Conservation (phyloP, 352 stramenopile genomes). For the Pythium sukuiense region DNA sequence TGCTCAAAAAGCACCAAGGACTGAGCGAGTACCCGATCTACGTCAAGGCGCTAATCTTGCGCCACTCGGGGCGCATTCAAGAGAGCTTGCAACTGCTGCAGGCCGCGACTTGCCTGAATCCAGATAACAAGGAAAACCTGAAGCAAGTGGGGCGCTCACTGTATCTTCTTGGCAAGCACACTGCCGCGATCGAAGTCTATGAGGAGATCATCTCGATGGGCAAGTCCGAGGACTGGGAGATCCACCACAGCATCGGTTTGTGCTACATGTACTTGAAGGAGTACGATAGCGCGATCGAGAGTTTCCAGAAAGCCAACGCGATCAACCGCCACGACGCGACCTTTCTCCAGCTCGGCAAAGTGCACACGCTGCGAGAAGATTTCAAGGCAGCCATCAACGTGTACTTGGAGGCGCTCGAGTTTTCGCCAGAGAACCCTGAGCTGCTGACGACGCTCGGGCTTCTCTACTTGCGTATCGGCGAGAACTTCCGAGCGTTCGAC, state of each 20-base stretch:
- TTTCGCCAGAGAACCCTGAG: slow-evolving; percentile 91
- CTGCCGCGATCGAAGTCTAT: slow-evolving; percentile 89
- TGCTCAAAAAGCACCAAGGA: slow-evolving; percentile 80
- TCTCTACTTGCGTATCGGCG: slow-evolving; percentile 86
- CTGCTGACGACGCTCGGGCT: slow-evolving; percentile 91
- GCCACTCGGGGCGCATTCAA: slow-evolving; percentile 87
- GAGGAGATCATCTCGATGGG: slow-evolving; percentile 86
- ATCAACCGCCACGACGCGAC: slow-evolving; percentile 92
- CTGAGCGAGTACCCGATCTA: slow-evolving; percentile 93
- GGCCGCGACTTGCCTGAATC: slow-evolving; percentile 90
- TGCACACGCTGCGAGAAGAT: slow-evolving; percentile 81
- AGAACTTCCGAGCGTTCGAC: slow-evolving; percentile 93
- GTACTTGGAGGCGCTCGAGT: slow-evolving; percentile 92
- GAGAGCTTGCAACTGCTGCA: slow-evolving; percentile 92
- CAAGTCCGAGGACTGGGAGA: slow-evolving; percentile 90
- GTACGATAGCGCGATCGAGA: slow-evolving; percentile 85
- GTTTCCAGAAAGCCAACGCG: slow-evolving; percentile 90
- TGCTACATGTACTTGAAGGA: slow-evolving; percentile 93
- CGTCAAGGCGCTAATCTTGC: slow-evolving; percentile 90
- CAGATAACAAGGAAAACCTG: slow-evolving; percentile 90
- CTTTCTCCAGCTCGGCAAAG: slow-evolving; percentile 91
- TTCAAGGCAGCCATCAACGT: slow-evolving; percentile 86
- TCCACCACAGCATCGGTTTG: slow-evolving; percentile 91
- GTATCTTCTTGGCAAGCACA: slow-evolving; percentile 89
- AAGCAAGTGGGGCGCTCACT: slow-evolving; percentile 87